These are phyloP conservation scores for Colletotrichum coccodes DNA, from an alignment of 2,329 filamentous ascomycete genomes.

Conservation along the genomic window DNA sequence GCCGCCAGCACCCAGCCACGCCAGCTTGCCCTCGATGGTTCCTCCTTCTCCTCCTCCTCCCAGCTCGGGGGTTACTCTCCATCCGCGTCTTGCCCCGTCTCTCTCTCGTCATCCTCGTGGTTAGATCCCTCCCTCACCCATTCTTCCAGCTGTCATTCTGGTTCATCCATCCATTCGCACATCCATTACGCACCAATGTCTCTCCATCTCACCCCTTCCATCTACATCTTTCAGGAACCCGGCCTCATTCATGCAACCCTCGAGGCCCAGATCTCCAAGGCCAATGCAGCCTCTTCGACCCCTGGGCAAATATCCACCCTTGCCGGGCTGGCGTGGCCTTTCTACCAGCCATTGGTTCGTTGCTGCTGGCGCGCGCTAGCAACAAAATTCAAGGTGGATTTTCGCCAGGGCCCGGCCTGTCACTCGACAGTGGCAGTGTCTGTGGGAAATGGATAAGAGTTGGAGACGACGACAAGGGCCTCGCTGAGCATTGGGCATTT, in stretches of 20 bases:
- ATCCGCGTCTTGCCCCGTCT: not conserved
- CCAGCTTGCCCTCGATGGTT: not conserved
- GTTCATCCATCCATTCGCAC: slow-evolving; percentile 16
- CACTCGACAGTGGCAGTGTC: slow-evolving; percentile 31
- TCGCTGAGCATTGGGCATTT: slow-evolving; percentile 1
- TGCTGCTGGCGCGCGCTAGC: slow-evolving; percentile 26
- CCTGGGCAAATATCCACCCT: slow-evolving; percentile 23
- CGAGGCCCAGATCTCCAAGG: slow-evolving; percentile 11
- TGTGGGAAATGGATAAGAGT: slow-evolving; percentile 20
- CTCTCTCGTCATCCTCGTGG: not conserved
- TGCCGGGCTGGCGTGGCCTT: slow-evolving; percentile 28
- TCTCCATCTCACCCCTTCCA: not conserved
- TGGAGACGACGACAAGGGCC: slow-evolving; percentile 8
- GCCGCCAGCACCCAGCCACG: no score
- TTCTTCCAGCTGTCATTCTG: not conserved
- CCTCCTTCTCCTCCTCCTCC: no score
- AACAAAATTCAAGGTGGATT: slow-evolving; percentile 28
- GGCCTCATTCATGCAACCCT: not conserved
- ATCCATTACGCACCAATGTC: not conserved
- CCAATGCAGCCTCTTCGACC: slow-evolving; percentile 6
- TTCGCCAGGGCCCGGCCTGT: slow-evolving; percentile 25
- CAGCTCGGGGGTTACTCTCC: not conserved
- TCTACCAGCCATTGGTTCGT: slow-evolving; percentile 20
- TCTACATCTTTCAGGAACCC: not conserved
- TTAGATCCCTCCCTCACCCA: not conserved